Percentiles rank a stretch among this genome's conserved stretches.
Evolutionary conservation across 805 yeast species (phyloP).

Genomic region (Phaffomyces antillensis): DNA sequence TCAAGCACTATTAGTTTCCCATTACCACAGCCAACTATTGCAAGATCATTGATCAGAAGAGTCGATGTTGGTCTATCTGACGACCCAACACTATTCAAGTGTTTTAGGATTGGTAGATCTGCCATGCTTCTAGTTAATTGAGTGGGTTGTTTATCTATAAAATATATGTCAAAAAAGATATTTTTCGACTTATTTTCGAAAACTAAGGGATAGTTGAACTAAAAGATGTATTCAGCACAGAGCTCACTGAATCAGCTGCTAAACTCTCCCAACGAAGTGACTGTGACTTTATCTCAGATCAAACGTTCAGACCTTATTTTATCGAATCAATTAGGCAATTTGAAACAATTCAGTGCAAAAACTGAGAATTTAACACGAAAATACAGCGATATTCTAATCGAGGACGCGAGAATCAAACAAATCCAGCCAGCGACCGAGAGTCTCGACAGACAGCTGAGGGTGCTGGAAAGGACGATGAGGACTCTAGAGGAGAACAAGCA

Average conservation of each 20-base stretch:
- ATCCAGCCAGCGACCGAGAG: conserved; percentile 57
- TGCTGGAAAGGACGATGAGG: conserved; percentile 51
- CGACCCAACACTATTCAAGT: not conserved
- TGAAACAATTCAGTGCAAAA: conserved; percentile 7
- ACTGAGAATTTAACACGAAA: conserved; percentile 5
- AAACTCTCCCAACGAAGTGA: conserved; percentile 4
- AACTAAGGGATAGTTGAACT: no score
- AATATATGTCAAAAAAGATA: not conserved
- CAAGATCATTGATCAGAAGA: not conserved
- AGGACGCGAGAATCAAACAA: conserved; percentile 16
- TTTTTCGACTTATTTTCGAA: no score
- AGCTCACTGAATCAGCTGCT: not conserved
- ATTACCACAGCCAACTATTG: not conserved
- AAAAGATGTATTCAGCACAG: not conserved
- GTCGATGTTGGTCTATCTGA: not conserved
- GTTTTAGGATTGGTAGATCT: not conserved
- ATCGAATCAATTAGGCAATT: conserved; percentile 14
- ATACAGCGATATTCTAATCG: conserved; percentile 2
- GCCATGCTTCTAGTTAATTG: not conserved
- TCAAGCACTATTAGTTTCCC: not conserved
- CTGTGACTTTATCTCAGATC: conserved; percentile 12
- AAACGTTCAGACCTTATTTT: conserved; percentile 17
- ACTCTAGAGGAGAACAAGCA: conserved; percentile 26
- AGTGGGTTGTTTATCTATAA: no score
- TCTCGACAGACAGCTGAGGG: conserved; percentile 64